phyloP scores from a whole-genome alignment of 495 filamentous ascomycete genomes.

The Penicillium mononematosum region DNA sequence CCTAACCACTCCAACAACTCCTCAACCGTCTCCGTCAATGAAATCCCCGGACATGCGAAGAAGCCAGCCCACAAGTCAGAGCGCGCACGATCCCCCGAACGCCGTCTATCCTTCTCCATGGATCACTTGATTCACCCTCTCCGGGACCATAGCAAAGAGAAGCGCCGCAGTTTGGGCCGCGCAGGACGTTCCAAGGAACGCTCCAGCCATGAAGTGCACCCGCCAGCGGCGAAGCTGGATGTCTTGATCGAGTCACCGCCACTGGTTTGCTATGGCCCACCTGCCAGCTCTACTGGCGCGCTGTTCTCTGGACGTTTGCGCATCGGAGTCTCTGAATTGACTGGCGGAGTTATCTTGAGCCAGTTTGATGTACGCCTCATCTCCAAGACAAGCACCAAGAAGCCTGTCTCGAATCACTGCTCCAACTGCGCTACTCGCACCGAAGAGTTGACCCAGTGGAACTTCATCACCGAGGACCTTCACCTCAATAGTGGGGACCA shows the following conservation, averaged over 20 bases:
- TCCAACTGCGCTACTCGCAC: slow-evolving; percentile 65
- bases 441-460: slow-evolving; percentile 75
- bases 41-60: slow-evolving; percentile 36
- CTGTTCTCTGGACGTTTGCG: slow-evolving; percentile 82
- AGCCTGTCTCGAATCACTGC: slow-evolving; percentile 76
- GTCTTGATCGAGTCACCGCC: slow-evolving; percentile 89
- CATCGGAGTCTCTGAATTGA: slow-evolving; percentile 62
- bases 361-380: slow-evolving; percentile 67
- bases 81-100: slow-evolving; percentile 42
- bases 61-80: slow-evolving; percentile 33
- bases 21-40: slow-evolving; percentile 46
- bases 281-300: slow-evolving; percentile 77
- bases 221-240: slow-evolving; percentile 58
- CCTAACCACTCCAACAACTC: slow-evolving; percentile 42
- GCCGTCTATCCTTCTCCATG: slow-evolving; percentile 45
- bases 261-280: slow-evolving; percentile 74
- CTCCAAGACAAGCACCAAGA: slow-evolving; percentile 67
- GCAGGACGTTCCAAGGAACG: slow-evolving; percentile 45
- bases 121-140: slow-evolving; percentile 49
- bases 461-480: slow-evolving; percentile 67
- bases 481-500: slow-evolving; percentile 64
- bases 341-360: slow-evolving; percentile 57
- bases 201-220: slow-evolving; percentile 23
- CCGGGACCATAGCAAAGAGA: slow-evolving; percentile 46
- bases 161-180: slow-evolving; percentile 39